phyloP scores from a whole-genome alignment of 2,329 filamentous ascomycete genomes.

The Apiospora phragmitis region DNA sequence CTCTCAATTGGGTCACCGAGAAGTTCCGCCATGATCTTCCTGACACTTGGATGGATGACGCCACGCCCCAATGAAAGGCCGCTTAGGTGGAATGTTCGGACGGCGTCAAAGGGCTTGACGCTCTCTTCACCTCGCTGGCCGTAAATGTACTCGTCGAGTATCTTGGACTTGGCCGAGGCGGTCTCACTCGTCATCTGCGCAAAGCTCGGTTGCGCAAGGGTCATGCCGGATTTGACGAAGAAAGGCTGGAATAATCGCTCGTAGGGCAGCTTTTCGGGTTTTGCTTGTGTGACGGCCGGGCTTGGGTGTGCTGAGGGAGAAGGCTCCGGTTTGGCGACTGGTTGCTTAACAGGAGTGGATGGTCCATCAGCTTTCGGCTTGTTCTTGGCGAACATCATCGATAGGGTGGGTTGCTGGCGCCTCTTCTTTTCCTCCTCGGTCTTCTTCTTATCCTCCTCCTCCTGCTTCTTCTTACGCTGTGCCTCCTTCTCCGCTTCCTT shows the following conservation, averaged over 20 bases:
- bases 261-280: slow-evolving; percentile 52
- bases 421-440: slow-evolving; percentile 21
- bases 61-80: slow-evolving; percentile 44
- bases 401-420: slow-evolving; percentile 3
- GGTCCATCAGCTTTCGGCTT: slow-evolving; percentile 21
- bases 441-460: slow-evolving; percentile 48
- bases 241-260: slow-evolving; percentile 78
- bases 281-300: slow-evolving; percentile 21
- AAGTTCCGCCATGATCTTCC: slow-evolving; percentile 59
- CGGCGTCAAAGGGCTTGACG: slow-evolving; percentile 43
- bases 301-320: slow-evolving; percentile 27
- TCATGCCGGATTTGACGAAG: slow-evolving; percentile 72
- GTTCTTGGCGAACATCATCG: slow-evolving; percentile 14
- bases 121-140: slow-evolving; percentile 48
- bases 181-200: slow-evolving; percentile 57
- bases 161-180: slow-evolving; percentile 48
- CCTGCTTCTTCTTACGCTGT: slow-evolving; percentile 48
- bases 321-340: slow-evolving; percentile 13
- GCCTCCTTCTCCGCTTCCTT: slow-evolving; percentile 41
- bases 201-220: slow-evolving; percentile 63
- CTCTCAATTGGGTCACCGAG: slow-evolving; percentile 40
- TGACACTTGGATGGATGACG: slow-evolving; percentile 52
- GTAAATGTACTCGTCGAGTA: slow-evolving; percentile 53
- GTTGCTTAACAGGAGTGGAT: not conserved
- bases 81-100: slow-evolving; percentile 47